These are phyloP conservation scores for Pythium chondricola DNA, from an alignment of 352 stramenopile genomes.

Conservation along the genomic window DNA sequence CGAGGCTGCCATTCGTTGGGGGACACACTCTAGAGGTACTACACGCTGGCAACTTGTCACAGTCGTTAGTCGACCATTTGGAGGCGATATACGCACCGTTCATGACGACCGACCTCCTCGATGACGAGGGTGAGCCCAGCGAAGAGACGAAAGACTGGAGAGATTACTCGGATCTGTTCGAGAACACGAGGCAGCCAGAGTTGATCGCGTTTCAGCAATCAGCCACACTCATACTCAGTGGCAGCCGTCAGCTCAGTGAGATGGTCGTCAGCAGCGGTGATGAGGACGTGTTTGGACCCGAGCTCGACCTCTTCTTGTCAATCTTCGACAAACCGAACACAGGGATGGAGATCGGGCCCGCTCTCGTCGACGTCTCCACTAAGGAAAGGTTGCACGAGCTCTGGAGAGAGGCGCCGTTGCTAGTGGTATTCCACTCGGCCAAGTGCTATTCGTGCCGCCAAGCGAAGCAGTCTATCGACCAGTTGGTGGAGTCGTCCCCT, in stretches of 20 bases:
- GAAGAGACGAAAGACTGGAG: slow-evolving; percentile 4
- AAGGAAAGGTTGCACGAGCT: not conserved
- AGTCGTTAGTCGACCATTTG: not conserved
- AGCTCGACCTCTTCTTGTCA: too few species aligned
- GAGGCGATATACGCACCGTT: slow-evolving; percentile 4
- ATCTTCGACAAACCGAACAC: not conserved
- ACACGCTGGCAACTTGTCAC: not conserved
- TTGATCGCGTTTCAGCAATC: not conserved
- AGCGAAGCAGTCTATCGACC: slow-evolving; percentile 6
- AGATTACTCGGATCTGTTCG: slow-evolving; percentile 17
- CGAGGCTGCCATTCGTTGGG: slow-evolving; percentile 9
- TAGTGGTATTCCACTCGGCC: slow-evolving; percentile 12
- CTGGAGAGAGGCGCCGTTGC: not conserved
- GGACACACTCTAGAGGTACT: slow-evolving; percentile 7
- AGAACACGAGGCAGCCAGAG: not conserved
- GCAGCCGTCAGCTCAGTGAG: too few species aligned
- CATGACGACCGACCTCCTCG: not conserved
- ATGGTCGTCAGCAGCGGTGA: too few species aligned
- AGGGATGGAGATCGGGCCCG: too few species aligned
- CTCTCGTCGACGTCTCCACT: not conserved
- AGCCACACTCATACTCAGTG: not conserved
- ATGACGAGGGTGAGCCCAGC: not conserved
- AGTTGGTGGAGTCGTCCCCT: not conserved
- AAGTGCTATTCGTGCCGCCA: slow-evolving; percentile 14
- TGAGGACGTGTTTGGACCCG: too few species aligned